Percentiles rank a stretch among this genome's conserved stretches.
phyloP scores from a whole-genome alignment of 2,329 filamentous ascomycete species.

The Plectosphaerella cucumerina region DNA sequence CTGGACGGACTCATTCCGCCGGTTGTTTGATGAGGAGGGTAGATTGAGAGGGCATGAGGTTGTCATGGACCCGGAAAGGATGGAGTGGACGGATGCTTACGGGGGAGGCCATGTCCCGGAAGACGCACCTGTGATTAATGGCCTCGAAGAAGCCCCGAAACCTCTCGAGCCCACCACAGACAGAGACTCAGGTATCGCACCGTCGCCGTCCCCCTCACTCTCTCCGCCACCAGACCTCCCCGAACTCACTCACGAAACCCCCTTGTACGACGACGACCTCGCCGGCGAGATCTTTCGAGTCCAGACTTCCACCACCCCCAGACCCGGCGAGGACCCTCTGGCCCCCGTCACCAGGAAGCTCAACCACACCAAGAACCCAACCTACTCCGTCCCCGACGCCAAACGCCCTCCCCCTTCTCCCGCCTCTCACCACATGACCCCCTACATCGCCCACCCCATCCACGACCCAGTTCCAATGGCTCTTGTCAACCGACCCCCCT shows the following conservation, averaged over 20 bases:
- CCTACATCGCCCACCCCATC: constrained; percentile 53
- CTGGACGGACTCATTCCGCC: constrained; percentile 18
- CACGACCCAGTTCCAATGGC: constrained; percentile 64
- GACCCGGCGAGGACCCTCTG: constrained; percentile 45
- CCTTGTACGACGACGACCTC: constrained; percentile 61
- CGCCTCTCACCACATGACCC: constrained; percentile 52
- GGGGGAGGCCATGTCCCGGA: background rate
- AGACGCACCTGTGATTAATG: background rate
- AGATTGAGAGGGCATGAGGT: constrained; percentile 22
- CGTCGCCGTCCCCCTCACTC: background rate
- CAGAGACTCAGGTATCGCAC: background rate
- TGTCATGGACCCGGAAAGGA: constrained; percentile 20
- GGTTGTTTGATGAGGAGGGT: constrained; percentile 22
- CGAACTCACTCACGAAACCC: constrained; percentile 53
- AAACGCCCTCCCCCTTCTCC: background rate
- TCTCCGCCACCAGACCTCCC: constrained; percentile 26
- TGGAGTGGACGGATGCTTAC: constrained; percentile 12
- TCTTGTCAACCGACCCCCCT: constrained; percentile 65
- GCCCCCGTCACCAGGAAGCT: constrained; percentile 61
- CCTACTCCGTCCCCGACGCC: background rate
- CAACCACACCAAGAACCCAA: constrained; percentile 35
- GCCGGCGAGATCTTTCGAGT: constrained; percentile 57
- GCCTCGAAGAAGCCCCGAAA: background rate
- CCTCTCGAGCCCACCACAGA: no score
- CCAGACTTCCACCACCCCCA: constrained; percentile 50